phyloP scores from a whole-genome alignment of 177 flowering plant species.

The Vitis hybrid region DNA sequence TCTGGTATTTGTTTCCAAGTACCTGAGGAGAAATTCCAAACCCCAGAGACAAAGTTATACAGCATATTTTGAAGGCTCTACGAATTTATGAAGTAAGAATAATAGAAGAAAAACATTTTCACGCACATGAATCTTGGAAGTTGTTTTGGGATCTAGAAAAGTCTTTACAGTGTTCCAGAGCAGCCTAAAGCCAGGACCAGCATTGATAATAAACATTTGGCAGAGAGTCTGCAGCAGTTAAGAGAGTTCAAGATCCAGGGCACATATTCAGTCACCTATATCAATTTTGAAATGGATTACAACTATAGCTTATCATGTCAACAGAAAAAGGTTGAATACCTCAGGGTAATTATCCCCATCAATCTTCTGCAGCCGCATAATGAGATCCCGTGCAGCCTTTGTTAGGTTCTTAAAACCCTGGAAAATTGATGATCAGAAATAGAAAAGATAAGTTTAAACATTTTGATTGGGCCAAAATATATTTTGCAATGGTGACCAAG shows the following conservation, averaged over 20 bases:
- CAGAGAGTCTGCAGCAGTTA: slow-evolving; percentile 42
- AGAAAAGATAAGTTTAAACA: background rate
- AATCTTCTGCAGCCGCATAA: slow-evolving; percentile 66
- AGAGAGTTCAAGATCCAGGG: background rate
- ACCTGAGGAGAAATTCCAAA: slow-evolving; percentile 17
- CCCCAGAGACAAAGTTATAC: background rate
- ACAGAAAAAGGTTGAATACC: slow-evolving; percentile 31
- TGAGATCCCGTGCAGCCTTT: slow-evolving; percentile 68
- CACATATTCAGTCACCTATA: background rate
- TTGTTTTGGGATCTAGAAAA: slow-evolving; percentile 58
- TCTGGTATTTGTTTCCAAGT: slow-evolving; percentile 55
- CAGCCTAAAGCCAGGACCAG: slow-evolving; percentile 66
- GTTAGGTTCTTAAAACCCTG: slow-evolving; percentile 75
- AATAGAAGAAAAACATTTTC: background rate
- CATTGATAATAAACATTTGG: slow-evolving; percentile 68
- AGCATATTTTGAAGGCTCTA: background rate
- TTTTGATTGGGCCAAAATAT: background rate
- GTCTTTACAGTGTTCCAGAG: slow-evolving; percentile 54
- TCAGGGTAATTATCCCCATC: slow-evolving; percentile 90
- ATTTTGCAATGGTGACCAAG: background rate
- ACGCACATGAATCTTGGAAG: slow-evolving; percentile 64
- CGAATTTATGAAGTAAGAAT: background rate
- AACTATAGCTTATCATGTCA: background rate
- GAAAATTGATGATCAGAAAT: background rate
- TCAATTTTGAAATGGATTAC: background rate